Conservation (phyloP, 2,329 filamentous ascomycete genomes). For the Leptographium flavum region DNA sequence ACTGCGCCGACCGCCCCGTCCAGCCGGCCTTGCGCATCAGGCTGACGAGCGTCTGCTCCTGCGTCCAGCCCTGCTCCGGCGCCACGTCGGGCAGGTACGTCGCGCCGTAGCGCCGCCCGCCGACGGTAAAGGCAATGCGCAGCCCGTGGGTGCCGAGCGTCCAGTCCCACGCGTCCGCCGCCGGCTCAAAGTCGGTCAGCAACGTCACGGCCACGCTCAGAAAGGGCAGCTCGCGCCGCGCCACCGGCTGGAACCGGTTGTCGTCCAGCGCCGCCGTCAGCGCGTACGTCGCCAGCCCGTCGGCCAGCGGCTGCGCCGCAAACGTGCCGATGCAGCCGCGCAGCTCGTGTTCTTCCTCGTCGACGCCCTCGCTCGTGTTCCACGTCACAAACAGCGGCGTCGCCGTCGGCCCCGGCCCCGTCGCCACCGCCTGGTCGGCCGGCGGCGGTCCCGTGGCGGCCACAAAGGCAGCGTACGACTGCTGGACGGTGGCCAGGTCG, state of each 20-base stretch:
- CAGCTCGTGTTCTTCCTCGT: slow-evolving; percentile 43
- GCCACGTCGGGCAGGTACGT: slow-evolving; percentile 86
- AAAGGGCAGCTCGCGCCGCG: slow-evolving; percentile 35
- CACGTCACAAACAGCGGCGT: slow-evolving; percentile 88
- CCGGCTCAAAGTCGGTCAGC: slow-evolving; percentile 72
- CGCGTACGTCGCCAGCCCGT: slow-evolving; percentile 66
- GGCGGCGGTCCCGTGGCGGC: slow-evolving; percentile 12
- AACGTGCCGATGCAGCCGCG: slow-evolving; percentile 97
- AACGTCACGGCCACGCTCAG: slow-evolving; percentile 63
- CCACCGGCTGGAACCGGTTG: slow-evolving; percentile 44
- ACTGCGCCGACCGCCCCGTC: slow-evolving; percentile 64
- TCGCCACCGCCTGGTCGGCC: slow-evolving; percentile 8
- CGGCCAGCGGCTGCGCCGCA: slow-evolving; percentile 56
- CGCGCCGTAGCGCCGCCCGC: slow-evolving; percentile 59
- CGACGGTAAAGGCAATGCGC: slow-evolving; percentile 68
- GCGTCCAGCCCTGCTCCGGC: slow-evolving; percentile 83
- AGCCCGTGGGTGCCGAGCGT: slow-evolving; percentile 73
- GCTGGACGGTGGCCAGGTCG: slow-evolving; percentile 53
- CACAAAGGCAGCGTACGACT: slow-evolving; percentile 39
- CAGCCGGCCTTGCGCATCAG: slow-evolving; percentile 93
- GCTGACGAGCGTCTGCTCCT: slow-evolving; percentile 80
- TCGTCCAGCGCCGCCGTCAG: slow-evolving; percentile 61
- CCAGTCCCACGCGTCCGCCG: slow-evolving; percentile 65
- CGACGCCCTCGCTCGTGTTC: slow-evolving; percentile 57
- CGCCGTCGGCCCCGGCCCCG: slow-evolving; percentile 21